phyloP scores from a whole-genome alignment of 208 protist species.

The Phytomonas sp. region DNA sequence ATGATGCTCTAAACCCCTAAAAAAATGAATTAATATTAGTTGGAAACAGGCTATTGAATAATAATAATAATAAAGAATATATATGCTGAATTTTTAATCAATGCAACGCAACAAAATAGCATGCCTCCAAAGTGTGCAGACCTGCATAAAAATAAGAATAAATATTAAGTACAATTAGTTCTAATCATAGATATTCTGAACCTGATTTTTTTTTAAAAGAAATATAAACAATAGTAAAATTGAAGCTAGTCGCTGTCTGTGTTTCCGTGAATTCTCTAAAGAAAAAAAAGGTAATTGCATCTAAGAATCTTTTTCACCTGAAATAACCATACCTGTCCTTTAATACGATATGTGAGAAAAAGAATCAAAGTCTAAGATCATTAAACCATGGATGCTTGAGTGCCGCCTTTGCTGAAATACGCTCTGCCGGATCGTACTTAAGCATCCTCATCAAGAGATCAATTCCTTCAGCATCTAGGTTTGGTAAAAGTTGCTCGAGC shows the following conservation, averaged over 20 bases:
- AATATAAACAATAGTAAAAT: constrained; percentile 1
- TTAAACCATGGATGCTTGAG: constrained; percentile 89
- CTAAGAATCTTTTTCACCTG: neutral
- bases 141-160: constrained; percentile 8
- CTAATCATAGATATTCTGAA: constrained; percentile 3
- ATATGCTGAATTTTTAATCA: constrained; percentile 3
- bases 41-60: neutral
- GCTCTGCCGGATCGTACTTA: constrained; percentile 77
- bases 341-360: neutral
- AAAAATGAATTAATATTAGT: constrained; percentile 6
- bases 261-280: constrained; percentile 1
- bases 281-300: constrained; percentile 5
- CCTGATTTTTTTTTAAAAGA: neutral
- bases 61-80: constrained; percentile 16
- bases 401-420: constrained; percentile 86
- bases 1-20: constrained; percentile 6
- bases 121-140: neutral
- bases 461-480: constrained; percentile 70
- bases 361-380: constrained; percentile 31
- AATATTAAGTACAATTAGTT: constrained; percentile 4
- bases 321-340: neutral
- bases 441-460: constrained; percentile 88
- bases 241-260: constrained; percentile 9
- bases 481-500: constrained; percentile 51
- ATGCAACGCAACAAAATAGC: neutral